A percentile compares a stretch with the other conserved stretches of the same genome.
phyloP scores from a whole-genome alignment of 208 protist genomes.

The Leishmania mexicana region DNA sequence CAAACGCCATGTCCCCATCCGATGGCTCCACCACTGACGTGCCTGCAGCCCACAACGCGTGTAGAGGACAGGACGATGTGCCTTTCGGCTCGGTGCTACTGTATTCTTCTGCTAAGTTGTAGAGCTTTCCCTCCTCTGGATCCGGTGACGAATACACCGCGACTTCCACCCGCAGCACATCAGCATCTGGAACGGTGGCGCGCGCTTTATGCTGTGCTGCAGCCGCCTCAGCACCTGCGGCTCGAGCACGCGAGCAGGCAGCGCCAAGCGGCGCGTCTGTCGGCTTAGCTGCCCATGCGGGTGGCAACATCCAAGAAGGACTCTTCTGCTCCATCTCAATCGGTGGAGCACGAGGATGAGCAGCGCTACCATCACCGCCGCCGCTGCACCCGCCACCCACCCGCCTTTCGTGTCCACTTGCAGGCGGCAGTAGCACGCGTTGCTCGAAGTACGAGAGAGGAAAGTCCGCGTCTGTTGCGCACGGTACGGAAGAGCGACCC shows the following conservation, averaged over 20 bases:
- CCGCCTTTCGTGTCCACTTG: conserved; percentile 40
- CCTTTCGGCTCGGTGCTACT: background rate
- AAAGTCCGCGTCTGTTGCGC: conserved; percentile 3
- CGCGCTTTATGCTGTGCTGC: background rate
- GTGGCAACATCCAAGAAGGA: background rate
- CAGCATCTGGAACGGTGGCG: background rate
- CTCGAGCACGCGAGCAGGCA: background rate
- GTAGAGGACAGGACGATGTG: background rate
- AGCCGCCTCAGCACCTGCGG: background rate
- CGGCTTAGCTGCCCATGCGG: background rate
- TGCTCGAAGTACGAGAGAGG: conserved; percentile 43
- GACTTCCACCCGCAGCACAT: background rate
- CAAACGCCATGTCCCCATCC: conserved; percentile 63
- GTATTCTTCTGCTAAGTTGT: background rate
- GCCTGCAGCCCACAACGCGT: background rate
- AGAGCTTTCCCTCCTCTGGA: background rate
- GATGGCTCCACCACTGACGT: conserved; percentile 10
- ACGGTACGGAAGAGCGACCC: background rate
- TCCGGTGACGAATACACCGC: background rate
- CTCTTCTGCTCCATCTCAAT: background rate
- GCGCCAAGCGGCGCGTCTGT: background rate
- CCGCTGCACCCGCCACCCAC: background rate
- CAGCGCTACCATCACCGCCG: background rate
- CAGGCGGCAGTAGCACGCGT: conserved; percentile 50
- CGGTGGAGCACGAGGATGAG: background rate